Percentiles rank a stretch among this genome's conserved stretches.
Evolutionary conservation across 306 rosid genomes (phyloP).

Genomic region (Acacia melanoxylon): DNA sequence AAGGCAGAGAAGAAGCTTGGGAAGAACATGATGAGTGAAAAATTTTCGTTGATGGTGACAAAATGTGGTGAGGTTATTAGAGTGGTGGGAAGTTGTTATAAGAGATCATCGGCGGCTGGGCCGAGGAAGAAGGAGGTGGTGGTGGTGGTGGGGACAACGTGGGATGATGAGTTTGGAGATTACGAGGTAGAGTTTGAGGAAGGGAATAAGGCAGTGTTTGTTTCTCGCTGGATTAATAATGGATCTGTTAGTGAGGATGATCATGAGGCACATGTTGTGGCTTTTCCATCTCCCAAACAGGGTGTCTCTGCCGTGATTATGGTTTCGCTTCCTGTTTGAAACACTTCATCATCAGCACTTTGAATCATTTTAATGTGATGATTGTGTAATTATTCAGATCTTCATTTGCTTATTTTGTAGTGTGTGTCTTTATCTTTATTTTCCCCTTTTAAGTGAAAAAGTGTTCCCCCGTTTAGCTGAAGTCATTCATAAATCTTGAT

Average conservation of each 20-base stretch:
- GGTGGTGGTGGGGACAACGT: background rate
- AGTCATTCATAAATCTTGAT: background rate
- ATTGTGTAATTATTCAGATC: background rate
- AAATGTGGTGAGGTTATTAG: slow-evolving; percentile 21
- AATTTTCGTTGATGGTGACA: slow-evolving; percentile 24
- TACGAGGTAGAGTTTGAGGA: slow-evolving; percentile 31
- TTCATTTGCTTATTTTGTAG: background rate
- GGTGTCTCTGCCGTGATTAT: slow-evolving; percentile 19
- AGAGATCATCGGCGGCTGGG: background rate
- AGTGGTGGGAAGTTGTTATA: slow-evolving; percentile 22
- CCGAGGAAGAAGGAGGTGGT: background rate
- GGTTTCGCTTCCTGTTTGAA: slow-evolving; percentile 21
- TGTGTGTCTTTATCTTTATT: background rate
- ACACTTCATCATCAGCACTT: background rate
- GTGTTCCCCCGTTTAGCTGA: background rate
- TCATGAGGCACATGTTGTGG: slow-evolving; percentile 34
- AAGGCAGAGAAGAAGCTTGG: slow-evolving; percentile 37
- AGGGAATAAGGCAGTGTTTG: slow-evolving; percentile 37
- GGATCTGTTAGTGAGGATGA: slow-evolving; percentile 22
- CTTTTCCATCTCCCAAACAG: slow-evolving; percentile 23
- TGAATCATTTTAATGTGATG: background rate
- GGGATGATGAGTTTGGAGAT: slow-evolving; percentile 48
- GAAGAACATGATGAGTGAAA: slow-evolving; percentile 4
- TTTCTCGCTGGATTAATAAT: slow-evolving; percentile 46
- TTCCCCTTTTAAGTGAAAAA: background rate